These are phyloP conservation scores for Mollisiaceae sp. DNA, from an alignment of 2,329 filamentous ascomycete species.

Conservation along the genomic window DNA sequence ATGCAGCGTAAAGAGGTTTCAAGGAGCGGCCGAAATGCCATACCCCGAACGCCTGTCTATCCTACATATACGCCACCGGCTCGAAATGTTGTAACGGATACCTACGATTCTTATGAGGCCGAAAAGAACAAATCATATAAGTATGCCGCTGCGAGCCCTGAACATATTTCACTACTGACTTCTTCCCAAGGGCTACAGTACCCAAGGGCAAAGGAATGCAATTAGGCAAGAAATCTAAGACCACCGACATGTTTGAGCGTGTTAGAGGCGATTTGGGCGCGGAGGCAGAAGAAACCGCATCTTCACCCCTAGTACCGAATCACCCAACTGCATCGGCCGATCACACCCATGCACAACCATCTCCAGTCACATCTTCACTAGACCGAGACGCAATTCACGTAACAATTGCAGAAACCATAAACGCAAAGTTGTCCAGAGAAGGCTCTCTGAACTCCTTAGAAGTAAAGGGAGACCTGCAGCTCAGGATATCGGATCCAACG, in stretches of 20 bases:
- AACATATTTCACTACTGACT: constrained; percentile 35
- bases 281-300: constrained; percentile 73
- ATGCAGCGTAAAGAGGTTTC: constrained; percentile 98
- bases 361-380: constrained; percentile 67
- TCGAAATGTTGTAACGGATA: constrained; percentile 75
- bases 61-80: constrained; percentile 85
- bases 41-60: constrained; percentile 80
- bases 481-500: constrained; percentile 86
- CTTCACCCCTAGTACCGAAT: constrained; percentile 67
- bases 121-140: constrained; percentile 96
- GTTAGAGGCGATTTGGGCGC: constrained; percentile 90
- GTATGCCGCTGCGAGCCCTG: constrained; percentile 50
- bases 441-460: constrained; percentile 85
- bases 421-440: constrained; percentile 85
- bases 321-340: constrained; percentile 56
- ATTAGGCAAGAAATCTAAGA: constrained; percentile 97
- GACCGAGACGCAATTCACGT: constrained; percentile 89
- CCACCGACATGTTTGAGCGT: constrained; percentile 95
- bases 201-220: constrained; percentile 98
- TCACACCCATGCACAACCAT: constrained; percentile 53
- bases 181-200: constrained; percentile 56
- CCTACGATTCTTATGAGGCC: constrained; percentile 92
- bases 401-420: constrained; percentile 87
- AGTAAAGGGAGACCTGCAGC: constrained; percentile 88
- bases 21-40: constrained; percentile 69